Evolutionary conservation across 169 alveolate species (phyloP), one percentile per base, ranked within the genome.

Genomic region (Cryptosporidium sp.): DNA sequence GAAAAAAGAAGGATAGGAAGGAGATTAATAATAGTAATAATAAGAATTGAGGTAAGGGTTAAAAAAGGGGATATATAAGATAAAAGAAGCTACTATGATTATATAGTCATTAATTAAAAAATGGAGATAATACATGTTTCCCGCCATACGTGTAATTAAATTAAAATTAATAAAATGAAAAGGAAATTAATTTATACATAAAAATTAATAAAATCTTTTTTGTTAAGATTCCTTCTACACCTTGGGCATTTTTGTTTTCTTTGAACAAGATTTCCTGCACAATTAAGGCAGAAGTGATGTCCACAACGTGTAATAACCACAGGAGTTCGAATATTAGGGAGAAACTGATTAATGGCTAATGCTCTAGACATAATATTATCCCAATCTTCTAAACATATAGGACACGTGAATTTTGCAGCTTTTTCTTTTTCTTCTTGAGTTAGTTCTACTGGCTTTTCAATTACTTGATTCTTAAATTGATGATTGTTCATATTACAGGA

Each of bases 271-370:
- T 67, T 43, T 43, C 89, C 74, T 59, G 89, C 89, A 80, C 89
- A 80, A 39, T 39, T 50, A 2, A 80, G 68, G 4, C 89, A 80
- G 45, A 80, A 80, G 41, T 80, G 89, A 43, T 80, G 89, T 6
- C 89, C 89, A 80, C 89, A 80, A n/a, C 89, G 89, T 18, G 89
- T 80, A 26, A 80, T 80, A 5, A 80, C 89, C 4, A 80, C 75
- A 16, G 89, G 75, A 6, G 89, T 80, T 8, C 65, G 55, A 23
- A 80, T 80, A 33, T 80, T 80, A 8, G 89, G 89, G 18, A 80
- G 89, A 65, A 23, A 80, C 29, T 29, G 74, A 62, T 45, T 65
- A 21, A 43, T 35, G 2, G 80, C 16, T 61, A 65, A 16, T 31
- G 68, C 7, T 50, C 67, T 59, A 3, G 80, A 62, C 89, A 80